Evolutionary conservation across 73 alveolate species (phyloP).

Genomic region (Paramecium biaurelia): DNA sequence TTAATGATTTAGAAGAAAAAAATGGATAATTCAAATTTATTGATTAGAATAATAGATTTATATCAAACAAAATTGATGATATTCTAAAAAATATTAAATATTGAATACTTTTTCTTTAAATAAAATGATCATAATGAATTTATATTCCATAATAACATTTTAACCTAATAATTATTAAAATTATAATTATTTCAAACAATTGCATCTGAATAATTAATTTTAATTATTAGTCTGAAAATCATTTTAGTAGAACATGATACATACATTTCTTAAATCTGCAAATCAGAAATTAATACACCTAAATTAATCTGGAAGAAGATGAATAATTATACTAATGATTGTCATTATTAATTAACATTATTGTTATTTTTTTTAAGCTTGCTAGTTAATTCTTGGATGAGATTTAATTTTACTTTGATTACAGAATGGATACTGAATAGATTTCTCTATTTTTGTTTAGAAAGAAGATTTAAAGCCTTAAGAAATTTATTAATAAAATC

Average conservation of each 20-base stretch:
- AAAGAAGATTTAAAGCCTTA: background rate
- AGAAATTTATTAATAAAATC: background rate
- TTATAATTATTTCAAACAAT: too few species aligned
- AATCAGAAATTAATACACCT: background rate
- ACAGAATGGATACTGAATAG: background rate
- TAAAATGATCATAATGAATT: background rate
- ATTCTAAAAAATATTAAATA: background rate
- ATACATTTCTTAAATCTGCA: too few species aligned
- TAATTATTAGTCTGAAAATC: too few species aligned
- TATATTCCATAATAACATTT: too few species aligned
- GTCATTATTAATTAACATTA: too few species aligned
- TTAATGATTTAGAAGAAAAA: background rate
- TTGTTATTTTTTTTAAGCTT: too few species aligned
- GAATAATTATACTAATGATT: too few species aligned
- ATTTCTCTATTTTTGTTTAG: background rate
- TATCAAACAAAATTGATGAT: slow-evolving; percentile 3
- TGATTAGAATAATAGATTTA: slow-evolving; percentile 21
- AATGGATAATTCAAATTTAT: background rate
- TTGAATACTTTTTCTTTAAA: background rate
- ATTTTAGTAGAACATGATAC: too few species aligned
- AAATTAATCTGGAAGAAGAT: too few species aligned
- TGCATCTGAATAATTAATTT: too few species aligned
- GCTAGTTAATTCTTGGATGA: background rate
- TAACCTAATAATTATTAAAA: too few species aligned
- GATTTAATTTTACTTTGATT: background rate